Conservation (phyloP, 148 eudicot species). For the Agrostemma githago region DNA sequence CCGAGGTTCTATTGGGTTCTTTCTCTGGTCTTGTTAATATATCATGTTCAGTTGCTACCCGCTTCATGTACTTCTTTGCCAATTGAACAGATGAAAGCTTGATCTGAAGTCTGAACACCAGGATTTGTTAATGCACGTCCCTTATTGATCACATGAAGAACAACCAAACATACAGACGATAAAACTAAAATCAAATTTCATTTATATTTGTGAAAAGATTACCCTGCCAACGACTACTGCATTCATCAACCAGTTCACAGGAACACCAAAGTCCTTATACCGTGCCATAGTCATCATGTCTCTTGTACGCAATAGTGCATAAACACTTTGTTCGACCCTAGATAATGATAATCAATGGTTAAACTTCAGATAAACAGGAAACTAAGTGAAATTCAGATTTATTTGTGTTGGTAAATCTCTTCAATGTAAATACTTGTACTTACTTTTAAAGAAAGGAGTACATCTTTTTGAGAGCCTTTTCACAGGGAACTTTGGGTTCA, state of each 20-base stretch:
- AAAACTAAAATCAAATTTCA: background rate
- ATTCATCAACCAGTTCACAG: constrained; percentile 81
- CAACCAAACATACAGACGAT: background rate
- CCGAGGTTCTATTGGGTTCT: constrained; percentile 93
- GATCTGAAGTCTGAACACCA: constrained; percentile 49
- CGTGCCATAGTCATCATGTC: constrained; percentile 96
- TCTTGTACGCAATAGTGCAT: constrained; percentile 84
- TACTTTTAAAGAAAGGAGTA: constrained; percentile 95
- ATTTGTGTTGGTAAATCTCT: no score
- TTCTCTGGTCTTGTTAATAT: constrained; percentile 69
- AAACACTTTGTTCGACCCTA: constrained; percentile 94
- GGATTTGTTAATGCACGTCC: background rate
- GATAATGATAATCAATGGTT: constrained; percentile 3
- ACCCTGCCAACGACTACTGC: constrained; percentile 96
- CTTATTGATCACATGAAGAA: background rate
- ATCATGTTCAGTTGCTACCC: constrained; percentile 89
- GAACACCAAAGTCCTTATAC: constrained; percentile 87
- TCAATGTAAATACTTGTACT: constrained; percentile 24
- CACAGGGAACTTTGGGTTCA: constrained; percentile 76
- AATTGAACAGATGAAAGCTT: constrained; percentile 94
- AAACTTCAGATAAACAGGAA: constrained; percentile 3
- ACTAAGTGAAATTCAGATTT: no score
- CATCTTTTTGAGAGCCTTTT: constrained; percentile 87
- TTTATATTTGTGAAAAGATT: constrained; percentile 16
- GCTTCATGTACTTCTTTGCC: constrained; percentile 91